phyloP scores from a whole-genome alignment of 768 basidiomycete genomes.

The Rhodotorula kratochvilovae region DNA sequence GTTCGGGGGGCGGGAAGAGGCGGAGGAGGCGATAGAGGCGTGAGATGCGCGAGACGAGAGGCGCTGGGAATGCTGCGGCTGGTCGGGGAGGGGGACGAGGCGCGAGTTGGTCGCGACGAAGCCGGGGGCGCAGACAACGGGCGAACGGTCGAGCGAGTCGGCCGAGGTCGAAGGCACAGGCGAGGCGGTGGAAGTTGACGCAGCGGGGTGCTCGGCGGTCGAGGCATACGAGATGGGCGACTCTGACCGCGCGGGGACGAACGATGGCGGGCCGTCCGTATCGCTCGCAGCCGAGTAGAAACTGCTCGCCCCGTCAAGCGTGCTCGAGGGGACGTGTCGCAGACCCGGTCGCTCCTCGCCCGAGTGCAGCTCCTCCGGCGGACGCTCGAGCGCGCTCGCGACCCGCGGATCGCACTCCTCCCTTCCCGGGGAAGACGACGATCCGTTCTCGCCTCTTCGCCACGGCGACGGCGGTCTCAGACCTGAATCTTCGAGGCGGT shows the following conservation, averaged over 20 bases:
- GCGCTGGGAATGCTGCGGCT: not conserved
- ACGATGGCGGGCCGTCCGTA: not conserved
- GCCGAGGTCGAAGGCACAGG: not conserved
- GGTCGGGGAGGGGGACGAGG: slow-evolving; percentile 6
- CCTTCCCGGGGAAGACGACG: not conserved
- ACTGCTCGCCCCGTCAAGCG: not conserved
- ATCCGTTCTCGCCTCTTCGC: not conserved
- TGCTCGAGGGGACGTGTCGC: not conserved
- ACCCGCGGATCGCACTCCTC: not conserved
- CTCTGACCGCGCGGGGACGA: not conserved
- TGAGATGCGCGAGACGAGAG: not conserved
- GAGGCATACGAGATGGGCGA: slow-evolving; percentile 7
- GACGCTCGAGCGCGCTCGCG: not conserved
- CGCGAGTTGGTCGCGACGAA: slow-evolving; percentile 19
- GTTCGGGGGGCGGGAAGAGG: not conserved
- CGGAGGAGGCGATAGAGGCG: not conserved
- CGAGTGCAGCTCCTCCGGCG: not conserved
- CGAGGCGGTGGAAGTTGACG: not conserved
- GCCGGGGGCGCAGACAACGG: slow-evolving; percentile 14
- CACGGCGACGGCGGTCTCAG: not conserved
- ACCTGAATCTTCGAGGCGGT: not conserved
- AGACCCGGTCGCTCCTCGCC: not conserved
- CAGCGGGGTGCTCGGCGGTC: not conserved
- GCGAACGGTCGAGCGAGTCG: slow-evolving; percentile 1
- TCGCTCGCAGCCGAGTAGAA: slow-evolving; percentile 24